Percentiles rank a stretch among this genome's conserved stretches.
These are phyloP conservation scores for Dillenia turbinata DNA, from an alignment of 164 flowering plant species.

Conservation along the genomic window DNA sequence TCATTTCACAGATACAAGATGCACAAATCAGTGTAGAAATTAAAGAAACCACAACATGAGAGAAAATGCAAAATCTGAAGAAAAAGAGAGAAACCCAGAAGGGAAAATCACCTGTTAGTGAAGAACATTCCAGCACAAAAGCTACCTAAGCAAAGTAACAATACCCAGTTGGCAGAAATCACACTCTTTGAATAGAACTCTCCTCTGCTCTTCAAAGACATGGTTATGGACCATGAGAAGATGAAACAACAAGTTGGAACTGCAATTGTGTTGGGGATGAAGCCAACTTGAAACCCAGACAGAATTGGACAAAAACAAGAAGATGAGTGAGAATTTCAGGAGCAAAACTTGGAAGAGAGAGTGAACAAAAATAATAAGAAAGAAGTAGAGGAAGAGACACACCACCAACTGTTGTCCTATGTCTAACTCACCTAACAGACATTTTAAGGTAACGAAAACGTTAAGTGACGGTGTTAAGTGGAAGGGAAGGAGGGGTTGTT, in stretches of 20 bases:
- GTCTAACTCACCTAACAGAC: too few relatives aligned
- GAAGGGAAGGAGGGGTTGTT: too few relatives aligned
- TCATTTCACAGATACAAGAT: too few relatives aligned
- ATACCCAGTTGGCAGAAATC: constrained; percentile 39
- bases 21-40: too few relatives aligned
- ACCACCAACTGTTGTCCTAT: too few relatives aligned
- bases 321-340: not conserved
- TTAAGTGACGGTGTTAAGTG: too few relatives aligned
- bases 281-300: constrained; percentile 2
- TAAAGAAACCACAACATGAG: too few relatives aligned
- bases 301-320: not conserved
- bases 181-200: constrained; percentile 30
- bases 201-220: constrained; percentile 53
- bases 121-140: constrained; percentile 73
- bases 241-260: not conserved
- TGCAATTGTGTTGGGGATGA: not conserved
- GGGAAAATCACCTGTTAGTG: constrained; percentile 49
- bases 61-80: constrained; percentile 1
- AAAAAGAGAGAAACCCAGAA: not conserved
- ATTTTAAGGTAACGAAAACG: too few relatives aligned
- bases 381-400: too few relatives aligned
- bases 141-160: constrained; percentile 59
- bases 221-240: constrained; percentile 8
- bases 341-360: not conserved
- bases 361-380: too few relatives aligned